phyloP scores from a whole-genome alignment of 306 rosid genomes.

The Castanea sativa region DNA sequence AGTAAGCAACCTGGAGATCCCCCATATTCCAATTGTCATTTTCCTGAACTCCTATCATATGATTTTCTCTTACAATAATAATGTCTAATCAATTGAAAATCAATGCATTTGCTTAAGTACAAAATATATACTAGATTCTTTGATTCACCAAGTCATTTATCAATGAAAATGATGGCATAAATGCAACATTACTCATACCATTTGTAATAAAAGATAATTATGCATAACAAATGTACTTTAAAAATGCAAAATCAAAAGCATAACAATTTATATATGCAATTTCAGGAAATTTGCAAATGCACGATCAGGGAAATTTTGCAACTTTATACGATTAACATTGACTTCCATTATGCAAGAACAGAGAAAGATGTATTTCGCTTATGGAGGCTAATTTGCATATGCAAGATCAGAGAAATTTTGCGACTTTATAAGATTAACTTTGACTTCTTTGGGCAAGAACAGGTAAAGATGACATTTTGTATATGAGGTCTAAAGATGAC shows the following conservation, averaged over 20 bases:
- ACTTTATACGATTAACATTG: too few relatives aligned
- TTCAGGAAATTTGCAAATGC: too few relatives aligned
- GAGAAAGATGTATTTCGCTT: too few relatives aligned
- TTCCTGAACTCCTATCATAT: neutral
- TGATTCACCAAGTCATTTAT: neutral
- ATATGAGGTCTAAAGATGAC: too few relatives aligned
- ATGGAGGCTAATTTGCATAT: too few relatives aligned
- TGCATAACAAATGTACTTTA: neutral
- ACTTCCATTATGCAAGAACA: too few relatives aligned
- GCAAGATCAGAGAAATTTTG: too few relatives aligned
- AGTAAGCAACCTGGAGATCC: neutral
- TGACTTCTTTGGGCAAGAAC: too few relatives aligned
- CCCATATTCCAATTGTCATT: neutral
- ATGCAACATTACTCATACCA: neutral
- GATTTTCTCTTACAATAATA: neutral
- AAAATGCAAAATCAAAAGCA: neutral
- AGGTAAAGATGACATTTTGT: too few relatives aligned
- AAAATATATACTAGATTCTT: neutral
- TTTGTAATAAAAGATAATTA: neutral
- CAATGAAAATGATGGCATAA: neutral
- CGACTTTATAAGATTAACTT: too few relatives aligned
- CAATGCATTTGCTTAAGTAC: neutral
- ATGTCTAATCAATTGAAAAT: neutral
- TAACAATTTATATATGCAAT: too few relatives aligned
- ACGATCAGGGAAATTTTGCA: too few relatives aligned